Percentiles rank a stretch among this genome's conserved stretches.
Conservation (phyloP, 1,139 yeast genomes). For the Insectozyma bohioensis region DNA sequence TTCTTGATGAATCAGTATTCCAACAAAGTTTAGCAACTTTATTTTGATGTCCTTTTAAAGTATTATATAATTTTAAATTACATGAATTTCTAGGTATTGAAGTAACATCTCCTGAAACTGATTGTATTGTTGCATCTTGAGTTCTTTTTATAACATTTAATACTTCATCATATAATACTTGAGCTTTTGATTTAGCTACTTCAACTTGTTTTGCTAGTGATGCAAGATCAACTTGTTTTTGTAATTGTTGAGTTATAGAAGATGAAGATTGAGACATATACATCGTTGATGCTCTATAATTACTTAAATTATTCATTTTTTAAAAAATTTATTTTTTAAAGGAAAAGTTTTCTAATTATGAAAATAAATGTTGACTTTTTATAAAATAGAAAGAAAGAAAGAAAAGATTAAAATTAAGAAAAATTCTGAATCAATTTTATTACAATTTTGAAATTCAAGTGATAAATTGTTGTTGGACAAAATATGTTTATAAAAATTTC, state of each 20-base stretch:
- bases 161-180: conserved; percentile 47
- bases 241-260: conserved; percentile 5
- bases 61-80: conserved; percentile 35
- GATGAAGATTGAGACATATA: conserved; percentile 1
- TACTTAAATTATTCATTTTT: conserved; percentile 1
- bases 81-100: conserved; percentile 32
- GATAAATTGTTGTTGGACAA: too few species aligned
- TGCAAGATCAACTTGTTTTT: conserved; percentile 5
- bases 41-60: conserved; percentile 71
- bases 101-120: conserved; percentile 33
- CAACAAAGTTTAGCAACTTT: conserved; percentile 71
- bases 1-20: conserved; percentile 57
- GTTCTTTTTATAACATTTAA: conserved; percentile 40
- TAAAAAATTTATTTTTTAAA: conserved; percentile 1
- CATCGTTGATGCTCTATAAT: conserved; percentile 15
- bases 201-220: conserved; percentile 22
- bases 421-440: too few species aligned
- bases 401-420: too few species aligned
- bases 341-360: not conserved
- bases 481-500: too few species aligned
- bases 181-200: conserved; percentile 47
- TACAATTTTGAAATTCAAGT: too few species aligned
- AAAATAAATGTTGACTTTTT: too few species aligned
- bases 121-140: conserved; percentile 47
- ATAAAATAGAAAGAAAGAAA: too few species aligned